Evolutionary conservation across 805 yeast genomes (phyloP).

Genomic region (Yamadazyma nakazawae): DNA sequence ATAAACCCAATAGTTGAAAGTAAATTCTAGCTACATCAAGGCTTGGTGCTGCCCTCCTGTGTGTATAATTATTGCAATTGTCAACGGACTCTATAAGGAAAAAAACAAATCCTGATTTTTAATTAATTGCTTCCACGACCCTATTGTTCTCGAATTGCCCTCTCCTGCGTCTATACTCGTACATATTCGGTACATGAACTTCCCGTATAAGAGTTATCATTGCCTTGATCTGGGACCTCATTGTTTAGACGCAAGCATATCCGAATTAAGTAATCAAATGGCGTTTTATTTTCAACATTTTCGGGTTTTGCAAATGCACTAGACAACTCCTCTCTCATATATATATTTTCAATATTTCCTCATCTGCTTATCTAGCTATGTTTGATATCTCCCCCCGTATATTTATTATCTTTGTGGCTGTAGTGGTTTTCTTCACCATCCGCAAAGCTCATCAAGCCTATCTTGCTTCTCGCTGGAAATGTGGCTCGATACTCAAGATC

Average conservation of each 20-base stretch:
- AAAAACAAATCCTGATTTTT: too few relatives aligned
- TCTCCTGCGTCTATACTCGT: neutral
- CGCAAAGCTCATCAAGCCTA: neutral
- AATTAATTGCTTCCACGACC: too few relatives aligned
- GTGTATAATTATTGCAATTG: too few relatives aligned
- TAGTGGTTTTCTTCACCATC: neutral
- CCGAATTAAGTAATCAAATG: neutral
- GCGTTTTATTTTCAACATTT: neutral
- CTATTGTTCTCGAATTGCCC: too few relatives aligned
- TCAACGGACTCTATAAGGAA: too few relatives aligned
- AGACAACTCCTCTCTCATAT: neutral
- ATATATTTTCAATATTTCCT: neutral
- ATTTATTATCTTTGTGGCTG: neutral
- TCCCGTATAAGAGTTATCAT: neutral
- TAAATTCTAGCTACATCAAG: too few relatives aligned
- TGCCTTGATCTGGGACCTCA: neutral
- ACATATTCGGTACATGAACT: neutral
- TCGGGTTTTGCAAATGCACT: neutral
- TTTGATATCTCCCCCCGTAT: neutral
- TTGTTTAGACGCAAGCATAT: neutral
- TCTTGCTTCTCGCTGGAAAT: conserved; percentile 7
- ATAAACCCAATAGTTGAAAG: too few relatives aligned
- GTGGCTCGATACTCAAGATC: conserved; percentile 5
- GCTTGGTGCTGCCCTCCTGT: too few relatives aligned
- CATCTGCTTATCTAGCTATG: neutral